Conservation (phyloP, 768 basidiomycete genomes). For the Mycena metata region DNA sequence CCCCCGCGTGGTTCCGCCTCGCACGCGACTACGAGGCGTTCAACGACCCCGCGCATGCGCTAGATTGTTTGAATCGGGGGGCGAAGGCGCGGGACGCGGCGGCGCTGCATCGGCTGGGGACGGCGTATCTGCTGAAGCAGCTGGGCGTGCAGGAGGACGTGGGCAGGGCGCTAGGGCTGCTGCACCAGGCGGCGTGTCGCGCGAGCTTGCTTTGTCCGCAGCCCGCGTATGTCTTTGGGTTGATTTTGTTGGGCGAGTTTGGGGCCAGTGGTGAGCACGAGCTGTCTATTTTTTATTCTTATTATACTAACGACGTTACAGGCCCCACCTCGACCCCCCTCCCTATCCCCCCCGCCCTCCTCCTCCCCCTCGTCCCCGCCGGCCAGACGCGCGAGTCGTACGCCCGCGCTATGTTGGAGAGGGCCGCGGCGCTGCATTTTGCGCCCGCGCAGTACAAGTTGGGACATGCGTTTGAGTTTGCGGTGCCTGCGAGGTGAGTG, state of each 20-base stretch:
- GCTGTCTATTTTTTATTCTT: no score
- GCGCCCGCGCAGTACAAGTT: constrained; percentile 93
- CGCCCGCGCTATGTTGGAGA: constrained; percentile 83
- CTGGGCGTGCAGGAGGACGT: constrained; percentile 72
- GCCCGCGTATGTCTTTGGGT: constrained; percentile 90
- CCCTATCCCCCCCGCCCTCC: constrained; percentile 30
- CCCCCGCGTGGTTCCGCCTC: constrained; percentile 89
- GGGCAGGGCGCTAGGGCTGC: constrained; percentile 57
- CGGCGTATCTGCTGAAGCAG: constrained; percentile 93
- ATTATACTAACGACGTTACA: no score
- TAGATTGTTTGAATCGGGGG: neutral
- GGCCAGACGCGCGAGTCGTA: constrained; percentile 61
- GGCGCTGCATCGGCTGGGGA: constrained; percentile 75
- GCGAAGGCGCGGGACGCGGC: constrained; percentile 59
- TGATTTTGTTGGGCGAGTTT: constrained; percentile 89
- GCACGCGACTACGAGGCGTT: constrained; percentile 90
- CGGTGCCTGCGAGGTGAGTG: constrained; percentile 66
- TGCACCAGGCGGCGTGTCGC: constrained; percentile 82
- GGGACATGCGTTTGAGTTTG: constrained; percentile 94
- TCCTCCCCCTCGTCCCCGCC: constrained; percentile 68
- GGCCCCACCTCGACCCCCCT: neutral
- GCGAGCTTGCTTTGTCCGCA: constrained; percentile 85
- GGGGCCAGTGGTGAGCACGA: constrained; percentile 51
- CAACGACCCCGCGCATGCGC: neutral
- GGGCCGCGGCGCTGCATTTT: constrained; percentile 88